These are phyloP conservation scores for Colletotrichum neosansevieriae DNA, from an alignment of 2,329 filamentous ascomycete genomes.

Conservation along the genomic window DNA sequence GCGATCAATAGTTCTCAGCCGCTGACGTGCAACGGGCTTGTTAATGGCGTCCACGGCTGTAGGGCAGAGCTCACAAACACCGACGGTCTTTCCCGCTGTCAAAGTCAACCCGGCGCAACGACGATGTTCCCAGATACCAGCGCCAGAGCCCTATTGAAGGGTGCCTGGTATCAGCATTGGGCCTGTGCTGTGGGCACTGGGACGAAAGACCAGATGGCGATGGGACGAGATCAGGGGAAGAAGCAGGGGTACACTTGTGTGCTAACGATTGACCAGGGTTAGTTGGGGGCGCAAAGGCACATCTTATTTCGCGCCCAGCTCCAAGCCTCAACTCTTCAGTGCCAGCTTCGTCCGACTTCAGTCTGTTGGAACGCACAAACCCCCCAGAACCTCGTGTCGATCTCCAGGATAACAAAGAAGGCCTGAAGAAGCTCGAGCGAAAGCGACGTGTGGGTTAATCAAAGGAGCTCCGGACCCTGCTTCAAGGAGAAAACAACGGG, in stretches of 20 bases:
- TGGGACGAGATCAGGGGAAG: slow-evolving; percentile 15
- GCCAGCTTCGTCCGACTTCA: neutral
- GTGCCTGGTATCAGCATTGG: slow-evolving; percentile 11
- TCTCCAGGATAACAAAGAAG: slow-evolving; percentile 15
- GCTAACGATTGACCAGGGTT: slow-evolving; percentile 10
- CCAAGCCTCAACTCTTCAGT: slow-evolving; percentile 22
- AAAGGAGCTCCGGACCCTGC: slow-evolving; percentile 27
- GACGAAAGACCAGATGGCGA: slow-evolving; percentile 3
- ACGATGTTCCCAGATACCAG: neutral
- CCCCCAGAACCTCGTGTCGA: slow-evolving; percentile 33
- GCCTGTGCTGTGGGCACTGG: slow-evolving; percentile 23
- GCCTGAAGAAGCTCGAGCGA: neutral
- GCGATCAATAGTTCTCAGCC: neutral
- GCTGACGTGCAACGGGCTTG: neutral
- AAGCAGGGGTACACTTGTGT: slow-evolving; percentile 4
- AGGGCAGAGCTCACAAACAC: neutral
- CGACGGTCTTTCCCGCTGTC: slow-evolving; percentile 10
- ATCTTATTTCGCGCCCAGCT: slow-evolving; percentile 24
- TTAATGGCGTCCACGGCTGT: slow-evolving; percentile 2
- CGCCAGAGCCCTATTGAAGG: neutral
- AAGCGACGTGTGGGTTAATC: neutral
- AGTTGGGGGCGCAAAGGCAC: slow-evolving; percentile 7
- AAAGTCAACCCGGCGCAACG: neutral
- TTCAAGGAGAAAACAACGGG: slow-evolving; percentile 20
- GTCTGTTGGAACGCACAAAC: neutral